phyloP scores from a whole-genome alignment of 176 grass and related monocot genomes.

The Ananas comosus region DNA sequence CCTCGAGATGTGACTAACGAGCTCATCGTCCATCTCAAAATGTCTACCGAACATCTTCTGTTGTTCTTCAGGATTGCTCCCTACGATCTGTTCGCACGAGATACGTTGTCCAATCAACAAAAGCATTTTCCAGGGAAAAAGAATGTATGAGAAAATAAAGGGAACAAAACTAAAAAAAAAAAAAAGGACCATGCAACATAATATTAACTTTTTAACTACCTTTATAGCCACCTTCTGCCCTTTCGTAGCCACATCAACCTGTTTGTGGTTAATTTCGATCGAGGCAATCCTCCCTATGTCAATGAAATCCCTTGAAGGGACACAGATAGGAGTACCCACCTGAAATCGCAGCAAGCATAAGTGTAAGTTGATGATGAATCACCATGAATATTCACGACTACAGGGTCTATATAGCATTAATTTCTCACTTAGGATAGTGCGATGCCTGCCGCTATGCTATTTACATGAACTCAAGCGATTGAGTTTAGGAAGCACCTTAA shows the following conservation, averaged over 20 bases:
- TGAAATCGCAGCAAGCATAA: conserved; percentile 8
- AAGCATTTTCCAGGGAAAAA: neutral
- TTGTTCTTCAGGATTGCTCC: conserved; percentile 62
- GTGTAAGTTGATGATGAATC: too few relatives aligned
- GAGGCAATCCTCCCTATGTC: conserved; percentile 87
- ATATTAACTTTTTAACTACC: conserved; percentile 16
- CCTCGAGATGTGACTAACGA: conserved; percentile 70
- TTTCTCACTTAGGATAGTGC: too few relatives aligned
- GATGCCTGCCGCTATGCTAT: too few relatives aligned
- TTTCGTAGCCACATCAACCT: conserved; percentile 72
- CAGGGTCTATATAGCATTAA: too few relatives aligned
- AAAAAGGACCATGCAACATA: neutral
- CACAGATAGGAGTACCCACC: conserved; percentile 73
- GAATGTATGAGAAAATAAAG: neutral
- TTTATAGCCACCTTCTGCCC: conserved; percentile 91
- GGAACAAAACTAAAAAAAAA: neutral
- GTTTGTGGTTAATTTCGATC: conserved; percentile 87
- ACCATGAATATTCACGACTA: too few relatives aligned
- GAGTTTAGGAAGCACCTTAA: conserved; percentile 47
- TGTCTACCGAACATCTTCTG: conserved; percentile 76
- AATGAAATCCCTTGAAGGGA: conserved; percentile 59
- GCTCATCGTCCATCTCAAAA: conserved; percentile 84
- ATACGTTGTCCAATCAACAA: neutral
- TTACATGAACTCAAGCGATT: neutral
- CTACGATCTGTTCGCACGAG: conserved; percentile 41